Evolutionary conservation across 208 protist species (phyloP).

Genomic region (Giardia duodenalis): DNA sequence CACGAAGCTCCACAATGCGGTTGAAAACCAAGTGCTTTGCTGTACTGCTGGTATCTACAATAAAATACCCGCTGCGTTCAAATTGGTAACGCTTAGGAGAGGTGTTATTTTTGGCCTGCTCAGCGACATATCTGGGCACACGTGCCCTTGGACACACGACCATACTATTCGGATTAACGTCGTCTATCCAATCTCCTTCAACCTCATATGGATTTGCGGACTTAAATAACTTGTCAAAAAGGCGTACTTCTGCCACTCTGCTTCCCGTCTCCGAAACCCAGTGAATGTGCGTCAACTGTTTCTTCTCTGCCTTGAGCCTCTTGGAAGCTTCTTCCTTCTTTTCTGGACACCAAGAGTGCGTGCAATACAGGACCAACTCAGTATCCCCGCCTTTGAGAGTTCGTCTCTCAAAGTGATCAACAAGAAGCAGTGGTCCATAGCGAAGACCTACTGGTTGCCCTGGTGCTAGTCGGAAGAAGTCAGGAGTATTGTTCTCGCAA

Average conservation of each 20-base stretch:
- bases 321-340: slow-evolving; percentile 24
- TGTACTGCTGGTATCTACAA: slow-evolving; percentile 56
- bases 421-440: slow-evolving; percentile 32
- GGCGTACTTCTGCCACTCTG: slow-evolving; percentile 48
- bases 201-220: slow-evolving; percentile 37
- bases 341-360: neutral
- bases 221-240: slow-evolving; percentile 59
- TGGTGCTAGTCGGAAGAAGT: neutral
- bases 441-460: slow-evolving; percentile 21
- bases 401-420: slow-evolving; percentile 32
- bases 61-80: slow-evolving; percentile 39
- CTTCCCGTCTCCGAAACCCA: slow-evolving; percentile 30
- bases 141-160: neutral
- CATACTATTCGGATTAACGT: slow-evolving; percentile 58
- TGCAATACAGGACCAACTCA: neutral
- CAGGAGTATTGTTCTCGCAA: slow-evolving; percentile 39
- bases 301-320: slow-evolving; percentile 6
- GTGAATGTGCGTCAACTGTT: slow-evolving; percentile 19
- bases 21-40: slow-evolving; percentile 63
- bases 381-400: slow-evolving; percentile 17
- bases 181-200: slow-evolving; percentile 45
- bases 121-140: slow-evolving; percentile 5
- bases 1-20: slow-evolving; percentile 49
- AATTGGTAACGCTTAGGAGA: slow-evolving; percentile 22
- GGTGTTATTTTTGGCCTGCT: neutral